A percentile compares a stretch with the other conserved stretches of the same genome.
Evolutionary conservation across 768 basidiomycete genomes (phyloP).

Genomic region (Lentinula sp.): DNA sequence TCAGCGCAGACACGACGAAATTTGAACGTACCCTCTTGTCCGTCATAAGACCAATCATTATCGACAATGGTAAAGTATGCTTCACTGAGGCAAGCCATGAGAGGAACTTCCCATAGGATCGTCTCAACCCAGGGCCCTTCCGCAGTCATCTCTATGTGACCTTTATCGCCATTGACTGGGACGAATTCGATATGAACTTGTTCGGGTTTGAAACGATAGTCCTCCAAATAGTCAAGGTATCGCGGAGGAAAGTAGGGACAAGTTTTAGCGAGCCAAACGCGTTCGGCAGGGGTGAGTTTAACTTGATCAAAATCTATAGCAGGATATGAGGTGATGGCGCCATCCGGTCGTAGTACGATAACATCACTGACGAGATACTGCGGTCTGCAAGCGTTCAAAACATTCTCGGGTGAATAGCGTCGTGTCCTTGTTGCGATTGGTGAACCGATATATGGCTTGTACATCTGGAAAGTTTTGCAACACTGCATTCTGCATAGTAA

Average conservation of each 20-base stretch:
- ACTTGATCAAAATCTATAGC: conserved; percentile 64
- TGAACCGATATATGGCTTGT: conserved; percentile 72
- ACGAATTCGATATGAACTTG: conserved; percentile 65
- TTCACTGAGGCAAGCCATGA: conserved; percentile 91
- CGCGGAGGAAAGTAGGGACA: conserved; percentile 70
- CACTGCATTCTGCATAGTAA: conserved; percentile 96
- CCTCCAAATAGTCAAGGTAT: conserved; percentile 75
- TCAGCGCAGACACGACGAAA: background rate
- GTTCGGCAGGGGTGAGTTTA: conserved; percentile 53
- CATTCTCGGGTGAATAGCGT: conserved; percentile 63
- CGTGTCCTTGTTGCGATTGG: conserved; percentile 56
- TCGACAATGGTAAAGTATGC: conserved; percentile 73
- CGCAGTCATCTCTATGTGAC: conserved; percentile 68
- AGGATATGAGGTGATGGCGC: conserved; percentile 1
- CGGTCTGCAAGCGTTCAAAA: conserved; percentile 50
- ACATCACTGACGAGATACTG: conserved; percentile 44
- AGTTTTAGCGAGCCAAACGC: conserved; percentile 51
- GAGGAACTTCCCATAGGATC: conserved; percentile 93
- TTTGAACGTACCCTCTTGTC: conserved; percentile 56
- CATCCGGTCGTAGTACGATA: conserved; percentile 3
- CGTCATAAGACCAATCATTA: conserved; percentile 82
- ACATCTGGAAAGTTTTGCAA: conserved; percentile 69
- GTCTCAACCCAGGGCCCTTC: conserved; percentile 74
- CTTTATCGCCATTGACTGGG: conserved; percentile 49
- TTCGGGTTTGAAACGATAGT: conserved; percentile 67